Evolutionary conservation across 139 green algal species (phyloP).

Genomic region (Yamagishiella unicocca): DNA sequence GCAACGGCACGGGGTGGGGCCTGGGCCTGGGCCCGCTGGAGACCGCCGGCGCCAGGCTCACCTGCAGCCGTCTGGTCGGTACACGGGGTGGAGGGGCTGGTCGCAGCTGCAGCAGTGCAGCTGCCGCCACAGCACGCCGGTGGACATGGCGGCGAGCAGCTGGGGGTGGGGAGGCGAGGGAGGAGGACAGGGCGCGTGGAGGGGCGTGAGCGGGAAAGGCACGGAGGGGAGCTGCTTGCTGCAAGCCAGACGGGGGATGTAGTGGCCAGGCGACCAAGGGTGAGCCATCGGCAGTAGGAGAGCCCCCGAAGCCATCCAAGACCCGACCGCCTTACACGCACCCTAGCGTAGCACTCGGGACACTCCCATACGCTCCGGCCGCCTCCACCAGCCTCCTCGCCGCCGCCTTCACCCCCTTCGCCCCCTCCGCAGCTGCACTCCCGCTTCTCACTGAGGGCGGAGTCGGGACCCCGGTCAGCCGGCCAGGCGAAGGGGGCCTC

Average conservation of each 20-base stretch:
- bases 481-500: too few relatives aligned
- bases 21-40: too few relatives aligned
- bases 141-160: background rate
- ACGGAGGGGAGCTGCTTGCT: too few relatives aligned
- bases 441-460: too few relatives aligned
- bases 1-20: too few relatives aligned
- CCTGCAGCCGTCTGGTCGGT: constrained; percentile 69
- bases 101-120: constrained; percentile 74
- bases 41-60: background rate
- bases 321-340: too few relatives aligned
- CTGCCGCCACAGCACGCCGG: constrained; percentile 75
- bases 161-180: background rate
- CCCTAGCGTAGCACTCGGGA: background rate
- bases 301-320: background rate
- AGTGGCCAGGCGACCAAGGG: too few relatives aligned
- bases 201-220: background rate
- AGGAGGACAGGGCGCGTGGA: background rate
- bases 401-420: background rate
- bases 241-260: too few relatives aligned
- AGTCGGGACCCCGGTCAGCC: too few relatives aligned
- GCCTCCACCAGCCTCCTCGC: constrained; percentile 31
- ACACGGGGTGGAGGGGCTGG: constrained; percentile 28
- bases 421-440: background rate
- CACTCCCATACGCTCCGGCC: constrained; percentile 23
- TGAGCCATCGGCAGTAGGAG: too few relatives aligned